Conservation (phyloP, 1,139 yeast species). For the Blastobotrys niveus region DNA sequence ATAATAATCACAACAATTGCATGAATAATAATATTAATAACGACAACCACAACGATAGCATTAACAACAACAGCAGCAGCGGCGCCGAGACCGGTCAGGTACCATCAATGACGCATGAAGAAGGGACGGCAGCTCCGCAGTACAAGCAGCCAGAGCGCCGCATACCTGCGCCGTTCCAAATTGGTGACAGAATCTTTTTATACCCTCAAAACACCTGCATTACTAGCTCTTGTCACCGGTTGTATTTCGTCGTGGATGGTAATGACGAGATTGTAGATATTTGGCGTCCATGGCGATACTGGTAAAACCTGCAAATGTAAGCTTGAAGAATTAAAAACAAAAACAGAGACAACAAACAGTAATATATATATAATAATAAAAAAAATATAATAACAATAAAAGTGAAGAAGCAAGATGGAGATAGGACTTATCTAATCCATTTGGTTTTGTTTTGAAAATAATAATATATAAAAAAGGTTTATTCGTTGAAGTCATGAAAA, state of each 20-base stretch:
- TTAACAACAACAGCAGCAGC: no score
- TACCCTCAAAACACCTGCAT: constrained; percentile 72
- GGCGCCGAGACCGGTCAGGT: no score
- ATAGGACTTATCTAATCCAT: no score
- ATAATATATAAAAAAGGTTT: no score
- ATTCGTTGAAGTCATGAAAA: no score
- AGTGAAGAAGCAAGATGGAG: no score
- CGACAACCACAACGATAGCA: not conserved
- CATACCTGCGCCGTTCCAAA: constrained; percentile 35
- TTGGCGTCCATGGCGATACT: constrained; percentile 65
- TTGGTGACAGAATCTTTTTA: constrained; percentile 51
- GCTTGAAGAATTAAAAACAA: not conserved
- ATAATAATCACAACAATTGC: not conserved
- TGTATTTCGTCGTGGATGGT: constrained; percentile 50
- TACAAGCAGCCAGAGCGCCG: not conserved
- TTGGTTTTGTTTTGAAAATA: no score
- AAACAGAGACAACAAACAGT: not conserved
- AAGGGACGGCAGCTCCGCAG: constrained; percentile 1
- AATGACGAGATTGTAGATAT: constrained; percentile 50
- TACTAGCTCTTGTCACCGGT: constrained; percentile 56
- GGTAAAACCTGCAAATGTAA: no score
- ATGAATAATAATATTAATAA: not conserved
- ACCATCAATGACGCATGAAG: not conserved
- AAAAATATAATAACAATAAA: no score
- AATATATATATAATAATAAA: not conserved